Evolutionary conservation across 2,329 filamentous ascomycete genomes (phyloP), one percentile per base, ranked within the genome.

Genomic region (Metarhizium humberi): DNA sequence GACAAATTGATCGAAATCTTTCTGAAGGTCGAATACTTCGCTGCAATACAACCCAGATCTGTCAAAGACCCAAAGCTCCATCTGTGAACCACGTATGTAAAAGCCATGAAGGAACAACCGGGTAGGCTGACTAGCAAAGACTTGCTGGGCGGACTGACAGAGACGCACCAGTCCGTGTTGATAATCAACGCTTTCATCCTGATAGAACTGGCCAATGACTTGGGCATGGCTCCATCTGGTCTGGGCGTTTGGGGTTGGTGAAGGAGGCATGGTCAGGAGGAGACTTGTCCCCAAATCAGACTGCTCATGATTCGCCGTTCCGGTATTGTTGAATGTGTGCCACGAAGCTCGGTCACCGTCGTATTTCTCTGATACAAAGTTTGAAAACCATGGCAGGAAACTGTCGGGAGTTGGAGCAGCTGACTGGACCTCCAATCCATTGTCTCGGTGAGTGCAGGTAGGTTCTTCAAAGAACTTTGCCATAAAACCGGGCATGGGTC

Each of bases 11-110:
- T 52, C 29, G 20, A 63, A 63, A 32, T 70, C 61, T 57, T 64
- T 57, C 34, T 49, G 61, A 52, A 69, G 47, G 60, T 72, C 59
- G 47, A 71, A 64, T 49, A 59, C 7, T 6, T 67, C 60, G 56
- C 64, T 65, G 40, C 62, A 65, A 55, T 70, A 71, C 50, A 66
- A 51, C 34, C 70, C 68, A 52, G 68, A 69, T 56, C 70, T 62
- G 61, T 71, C 69, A 61, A 73, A 72, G 45, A 68, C 61, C 67
- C 66, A 72, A 45, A 69, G 55, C 56, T 71, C 68, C 3, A 70
- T 57, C 14, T 63, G 47, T 30, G 64, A 63, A 20, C 63, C 65
- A 46, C 64, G 63, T 50, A 72, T 63, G 55, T 66, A 66, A 53
- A 72, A 71, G 54, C 66, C 69, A 57, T 71, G 67, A 45, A 73